Conservation (phyloP, 2,329 filamentous ascomycete genomes). For the Calonectria pauciramosa region DNA sequence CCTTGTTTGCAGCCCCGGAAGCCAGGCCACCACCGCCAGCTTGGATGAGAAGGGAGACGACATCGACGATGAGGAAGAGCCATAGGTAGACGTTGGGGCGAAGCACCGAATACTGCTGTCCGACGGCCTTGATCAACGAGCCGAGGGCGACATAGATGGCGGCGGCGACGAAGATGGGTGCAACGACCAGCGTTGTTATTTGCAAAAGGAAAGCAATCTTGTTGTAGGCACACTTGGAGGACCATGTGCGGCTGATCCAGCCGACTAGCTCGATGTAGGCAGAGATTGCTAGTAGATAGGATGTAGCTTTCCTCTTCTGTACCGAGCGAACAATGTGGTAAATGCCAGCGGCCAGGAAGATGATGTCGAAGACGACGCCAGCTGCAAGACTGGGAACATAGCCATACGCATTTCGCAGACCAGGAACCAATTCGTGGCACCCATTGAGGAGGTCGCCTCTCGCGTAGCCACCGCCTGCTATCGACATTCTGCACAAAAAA, state of each 20-base stretch:
- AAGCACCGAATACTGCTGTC: background rate
- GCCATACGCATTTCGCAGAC: conserved; percentile 36
- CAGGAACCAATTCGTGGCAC: conserved; percentile 34
- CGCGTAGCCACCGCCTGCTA: conserved; percentile 31
- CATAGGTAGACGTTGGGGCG: conserved; percentile 14
- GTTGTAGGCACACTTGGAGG: conserved; percentile 10
- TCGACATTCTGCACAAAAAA: conserved; percentile 26
- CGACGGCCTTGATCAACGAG: background rate
- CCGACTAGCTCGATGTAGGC: conserved; percentile 27
- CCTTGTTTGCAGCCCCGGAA: background rate
- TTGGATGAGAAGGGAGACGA: conserved; percentile 9
- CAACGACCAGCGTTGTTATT: conserved; percentile 18
- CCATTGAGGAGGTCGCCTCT: conserved; percentile 38
- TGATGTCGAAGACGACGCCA: conserved; percentile 36
- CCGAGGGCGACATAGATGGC: conserved; percentile 10
- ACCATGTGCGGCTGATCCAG: conserved; percentile 15
- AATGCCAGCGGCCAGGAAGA: conserved; percentile 31
- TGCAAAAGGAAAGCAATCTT: conserved; percentile 11
- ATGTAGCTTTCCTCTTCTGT: conserved; percentile 36
- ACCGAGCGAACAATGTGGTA: conserved; percentile 38
- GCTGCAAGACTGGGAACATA: conserved; percentile 38
- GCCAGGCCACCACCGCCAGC: conserved; percentile 15
- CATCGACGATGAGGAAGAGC: conserved; percentile 6
- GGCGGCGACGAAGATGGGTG: conserved; percentile 12
- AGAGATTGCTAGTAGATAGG: conserved; percentile 33